Evolutionary conservation across 495 filamentous ascomycete genomes (phyloP), one percentile per base, ranked within the genome.

Genomic region (Astrothelium subdiscretum): DNA sequence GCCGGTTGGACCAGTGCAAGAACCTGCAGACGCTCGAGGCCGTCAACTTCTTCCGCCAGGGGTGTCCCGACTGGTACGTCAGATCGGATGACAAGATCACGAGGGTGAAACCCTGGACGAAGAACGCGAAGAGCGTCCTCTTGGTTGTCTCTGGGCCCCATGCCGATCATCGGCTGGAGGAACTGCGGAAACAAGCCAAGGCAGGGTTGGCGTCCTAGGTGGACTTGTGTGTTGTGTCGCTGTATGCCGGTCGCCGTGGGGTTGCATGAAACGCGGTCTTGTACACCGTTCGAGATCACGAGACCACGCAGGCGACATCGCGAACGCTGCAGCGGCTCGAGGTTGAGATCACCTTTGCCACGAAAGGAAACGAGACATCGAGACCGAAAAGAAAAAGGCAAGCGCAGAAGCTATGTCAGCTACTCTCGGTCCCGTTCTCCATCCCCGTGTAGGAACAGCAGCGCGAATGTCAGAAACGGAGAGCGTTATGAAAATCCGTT

Each of bases 401-500:
- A 15, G 35, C 35, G 35, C 5, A 40, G 35, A 40, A 15, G 15
- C 6, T 40, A 10, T 65, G 63, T 1, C 57, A 31, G 31, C 10
- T 67, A 63, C 32, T 74, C 67, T 11, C 61, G 62, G 32, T 75
- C 73, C 10, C 58, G 68, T 57, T 75, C 74, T 29, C 68, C 70
- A 59, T 71, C 35, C 15, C 35, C 35, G 15, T 15, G 35, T 15
- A 40, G 35, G 35, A 40, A 15, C 35, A 40, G 15, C 15, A 15
- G 35, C 35, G 35, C 5, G 15, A 40, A 68, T 10, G 64, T 66
- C 15, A 22, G 29, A 32, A 29, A 62, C 59, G 59, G 43, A 32
- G 3, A 24, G 6, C 6, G 35, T 6, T 48, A 24, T 0, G 57
- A 62, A 38, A 32, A 54, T n/a, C 59, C 27, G 24, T 35, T 51